Base-by-base conservation (phyloP, 2,329 filamentous ascomycete species). In the Fonsecaea nubica region DNA sequence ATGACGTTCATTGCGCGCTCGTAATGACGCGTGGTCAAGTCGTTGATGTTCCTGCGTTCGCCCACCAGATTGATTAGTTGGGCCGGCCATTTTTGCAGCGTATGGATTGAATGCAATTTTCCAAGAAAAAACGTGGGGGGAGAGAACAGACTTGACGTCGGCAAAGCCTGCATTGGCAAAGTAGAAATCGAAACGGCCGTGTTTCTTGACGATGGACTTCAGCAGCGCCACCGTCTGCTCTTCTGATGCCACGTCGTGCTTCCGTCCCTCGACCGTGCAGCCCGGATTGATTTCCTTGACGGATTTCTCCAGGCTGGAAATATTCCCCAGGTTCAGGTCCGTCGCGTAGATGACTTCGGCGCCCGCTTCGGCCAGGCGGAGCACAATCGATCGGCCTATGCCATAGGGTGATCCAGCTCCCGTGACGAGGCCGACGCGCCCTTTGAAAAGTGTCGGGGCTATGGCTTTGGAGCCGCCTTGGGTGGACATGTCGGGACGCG, bases 371-470 rank as follows among this genome's bases (percentile, higher is more conserved):
- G 69, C 72, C 9, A 71, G 56, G 0, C 53, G 56, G 5, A 73
- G 30, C 0, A 72, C 72, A 8, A 73, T 48, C 0, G 73, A 74
- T 9, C 73, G 58, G 1, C 72, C 72, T 35, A 74, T 74, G 3
- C 73, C 72, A 21, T 65, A 63, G 1, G 72, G 66, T 0, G 73
- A 74, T 1, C 73, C 73, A 1, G 72, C 73, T n/a, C 73, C 73
- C 0, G 73, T 74, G 21, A 73, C 72, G 38, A 74, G 33, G 30
- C 69, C 69, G n/a, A 74, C 72, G 42, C 72, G 50, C 38, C 57
- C 40, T 40, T 40, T 15, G 38, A 40, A 32, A 32, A 32, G 30
- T 32, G 30, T 32, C 30, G 30, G 30, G 6, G 30, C 30, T 32
- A 32, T 32, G 30, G 30, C 30, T 32, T 32, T 32, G 6, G 30